Conservation (phyloP, 805 yeast species). For the Maudiozyma bulderi region DNA sequence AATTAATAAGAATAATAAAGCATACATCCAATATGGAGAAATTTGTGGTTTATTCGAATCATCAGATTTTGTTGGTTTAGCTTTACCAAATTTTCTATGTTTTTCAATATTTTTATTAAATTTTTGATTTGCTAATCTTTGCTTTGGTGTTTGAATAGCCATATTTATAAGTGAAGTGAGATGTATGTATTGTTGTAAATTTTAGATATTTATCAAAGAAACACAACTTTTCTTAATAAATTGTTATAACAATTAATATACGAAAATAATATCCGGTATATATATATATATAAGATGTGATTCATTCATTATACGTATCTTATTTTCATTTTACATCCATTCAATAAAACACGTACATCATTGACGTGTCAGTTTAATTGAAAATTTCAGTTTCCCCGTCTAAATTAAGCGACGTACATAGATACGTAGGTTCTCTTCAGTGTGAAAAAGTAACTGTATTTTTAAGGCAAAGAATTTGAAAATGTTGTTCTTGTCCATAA, state of each 20-base stretch:
- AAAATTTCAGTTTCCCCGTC: background rate
- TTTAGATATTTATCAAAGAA: background rate
- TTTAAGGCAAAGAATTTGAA: no score
- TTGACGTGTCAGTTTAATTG: background rate
- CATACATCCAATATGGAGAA: constrained; percentile 54
- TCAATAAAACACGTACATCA: background rate
- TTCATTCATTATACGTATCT: no score
- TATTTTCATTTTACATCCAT: no score
- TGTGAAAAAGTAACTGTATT: no score
- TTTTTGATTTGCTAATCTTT: constrained; percentile 77
- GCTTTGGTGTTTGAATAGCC: constrained; percentile 80
- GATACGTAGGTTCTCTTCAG: no score
- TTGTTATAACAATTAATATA: background rate
- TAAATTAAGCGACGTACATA: no score
- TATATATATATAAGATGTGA: no score
- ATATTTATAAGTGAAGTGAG: constrained; percentile 8
- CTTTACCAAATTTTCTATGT: constrained; percentile 58
- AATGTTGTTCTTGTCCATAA: no score
- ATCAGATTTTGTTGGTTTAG: constrained; percentile 33
- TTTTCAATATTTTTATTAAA: constrained; percentile 65
- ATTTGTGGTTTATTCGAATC: constrained; percentile 40
- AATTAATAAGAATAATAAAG: constrained; percentile 55
- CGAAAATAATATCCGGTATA: no score
- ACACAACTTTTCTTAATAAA: background rate
- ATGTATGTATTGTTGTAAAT: background rate